Evolutionary conservation across 257 asterid genomes (phyloP).

Genomic region (Mitragyna speciosa): DNA sequence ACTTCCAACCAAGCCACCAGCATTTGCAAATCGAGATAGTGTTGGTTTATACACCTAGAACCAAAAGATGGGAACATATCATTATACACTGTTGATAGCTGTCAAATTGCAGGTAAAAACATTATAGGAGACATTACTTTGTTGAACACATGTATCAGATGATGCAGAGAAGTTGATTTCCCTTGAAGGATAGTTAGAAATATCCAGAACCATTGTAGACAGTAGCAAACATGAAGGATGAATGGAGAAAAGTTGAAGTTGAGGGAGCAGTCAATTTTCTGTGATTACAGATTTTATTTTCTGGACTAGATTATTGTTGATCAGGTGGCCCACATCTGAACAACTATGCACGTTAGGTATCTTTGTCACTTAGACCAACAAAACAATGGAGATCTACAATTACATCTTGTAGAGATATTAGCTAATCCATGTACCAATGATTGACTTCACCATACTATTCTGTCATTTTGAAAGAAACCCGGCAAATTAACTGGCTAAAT

Average conservation of each 20-base stretch:
- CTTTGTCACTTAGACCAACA: neutral
- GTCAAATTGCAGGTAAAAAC: neutral
- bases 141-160: neutral
- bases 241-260: neutral
- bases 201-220: neutral
- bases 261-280: neutral
- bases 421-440: neutral
- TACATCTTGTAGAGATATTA: neutral
- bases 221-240: neutral
- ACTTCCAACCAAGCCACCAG: slow-evolving; percentile 80
- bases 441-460: neutral
- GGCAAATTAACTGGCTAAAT: neutral
- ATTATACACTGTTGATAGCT: neutral
- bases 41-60: slow-evolving; percentile 81
- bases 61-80: slow-evolving; percentile 19
- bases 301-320: neutral
- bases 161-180: slow-evolving; percentile 1
- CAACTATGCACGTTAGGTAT: neutral
- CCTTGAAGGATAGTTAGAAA: neutral
- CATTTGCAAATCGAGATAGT: slow-evolving; percentile 72
- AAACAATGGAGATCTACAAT: neutral
- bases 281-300: neutral
- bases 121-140: neutral
- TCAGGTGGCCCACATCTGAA: neutral
- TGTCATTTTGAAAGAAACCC: neutral